Evolutionary conservation across 352 stramenopile species (phyloP), one percentile per base, ranked within the genome.

Genomic region (Globisporangium viniferum): DNA sequence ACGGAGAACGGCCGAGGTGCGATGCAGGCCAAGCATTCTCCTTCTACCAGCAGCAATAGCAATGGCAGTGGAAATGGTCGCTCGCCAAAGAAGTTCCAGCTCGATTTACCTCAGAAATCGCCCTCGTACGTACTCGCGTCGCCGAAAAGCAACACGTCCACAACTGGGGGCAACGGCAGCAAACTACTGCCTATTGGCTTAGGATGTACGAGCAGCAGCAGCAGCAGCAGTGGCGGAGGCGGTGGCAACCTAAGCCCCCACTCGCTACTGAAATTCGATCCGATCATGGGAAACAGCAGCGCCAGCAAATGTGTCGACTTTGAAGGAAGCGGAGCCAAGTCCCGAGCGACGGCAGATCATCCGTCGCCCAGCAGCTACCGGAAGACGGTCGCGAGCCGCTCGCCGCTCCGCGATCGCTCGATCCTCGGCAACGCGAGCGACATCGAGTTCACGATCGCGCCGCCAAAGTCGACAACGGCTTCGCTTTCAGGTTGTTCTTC

Each of bases 31-130:
- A 62, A 58, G 10, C 55, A 48, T 20, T 6, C 39, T 46, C 18
- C 39, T 46, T 46, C 15, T 12, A 51, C 18, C 44, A 51, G 41
- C 15, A 18, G 18, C 22, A 3, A 5, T 10, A 46, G 12, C 39
- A 51, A 51, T 20, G 14, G 39, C 36, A 9, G 36, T 4, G 39
- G 39, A 20, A 46, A 20, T 20, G 46, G 55, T 8, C 55, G 41
- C n/a, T 59, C 64, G 15, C 64, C 57, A 5, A 64, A 69, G 41
- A 69, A 60, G 31, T 69, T 64, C 29, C 41, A 64, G n/a, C 56
- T 69, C 2, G 64, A 31, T 24, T 5, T 64, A 15, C 35, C 64
- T 15, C 64, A 58, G 14, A 62, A 46, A 41, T 29, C 62, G 9
- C 62, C 53, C 36, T 48, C 62, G 14, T 61, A 58, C 4, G 20